Conservation (phyloP, 441 rosid species). For the Brassica balearica region DNA sequence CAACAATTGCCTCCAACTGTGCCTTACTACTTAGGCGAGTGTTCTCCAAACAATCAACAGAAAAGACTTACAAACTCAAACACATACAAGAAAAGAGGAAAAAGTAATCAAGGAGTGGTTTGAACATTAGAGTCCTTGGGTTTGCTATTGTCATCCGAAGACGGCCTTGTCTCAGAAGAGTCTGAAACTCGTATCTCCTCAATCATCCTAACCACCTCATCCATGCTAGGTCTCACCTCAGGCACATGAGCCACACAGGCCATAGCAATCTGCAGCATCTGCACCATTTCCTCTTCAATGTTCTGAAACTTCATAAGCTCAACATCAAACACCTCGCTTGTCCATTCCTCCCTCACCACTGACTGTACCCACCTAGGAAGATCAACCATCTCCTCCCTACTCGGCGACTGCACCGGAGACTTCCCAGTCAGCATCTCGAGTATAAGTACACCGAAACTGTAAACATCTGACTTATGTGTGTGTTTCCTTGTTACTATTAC, state of each 20-base stretch:
- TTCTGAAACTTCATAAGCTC: slow-evolving; percentile 72
- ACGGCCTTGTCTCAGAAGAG: slow-evolving; percentile 59
- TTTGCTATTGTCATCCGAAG: slow-evolving; percentile 72
- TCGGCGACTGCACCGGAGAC: slow-evolving; percentile 65
- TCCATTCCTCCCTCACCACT: slow-evolving; percentile 85
- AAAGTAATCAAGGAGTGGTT: slow-evolving; percentile 64
- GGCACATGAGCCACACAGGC: slow-evolving; percentile 67
- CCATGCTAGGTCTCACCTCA: slow-evolving; percentile 67
- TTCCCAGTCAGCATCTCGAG: slow-evolving; percentile 77
- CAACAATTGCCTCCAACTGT: slow-evolving; percentile 15
- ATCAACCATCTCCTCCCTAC: slow-evolving; percentile 71
- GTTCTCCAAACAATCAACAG: slow-evolving; percentile 32
- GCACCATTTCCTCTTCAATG: slow-evolving; percentile 81
- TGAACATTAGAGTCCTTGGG: slow-evolving; percentile 78
- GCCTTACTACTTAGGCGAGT: slow-evolving; percentile 29
- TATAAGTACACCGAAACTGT: slow-evolving; percentile 74
- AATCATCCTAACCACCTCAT: slow-evolving; percentile 68
- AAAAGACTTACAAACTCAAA: slow-evolving; percentile 34
- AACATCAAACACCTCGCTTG: slow-evolving; percentile 75
- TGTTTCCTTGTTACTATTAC: slow-evolving; percentile 67
- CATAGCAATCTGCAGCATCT: slow-evolving; percentile 77
- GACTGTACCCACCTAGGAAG: slow-evolving; percentile 84
- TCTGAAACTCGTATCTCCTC: slow-evolving; percentile 69
- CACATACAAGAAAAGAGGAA: slow-evolving; percentile 8
- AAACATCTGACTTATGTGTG: slow-evolving; percentile 66